phyloP scores from a whole-genome alignment of 768 basidiomycete species.

The Lactarius deliciosus region DNA sequence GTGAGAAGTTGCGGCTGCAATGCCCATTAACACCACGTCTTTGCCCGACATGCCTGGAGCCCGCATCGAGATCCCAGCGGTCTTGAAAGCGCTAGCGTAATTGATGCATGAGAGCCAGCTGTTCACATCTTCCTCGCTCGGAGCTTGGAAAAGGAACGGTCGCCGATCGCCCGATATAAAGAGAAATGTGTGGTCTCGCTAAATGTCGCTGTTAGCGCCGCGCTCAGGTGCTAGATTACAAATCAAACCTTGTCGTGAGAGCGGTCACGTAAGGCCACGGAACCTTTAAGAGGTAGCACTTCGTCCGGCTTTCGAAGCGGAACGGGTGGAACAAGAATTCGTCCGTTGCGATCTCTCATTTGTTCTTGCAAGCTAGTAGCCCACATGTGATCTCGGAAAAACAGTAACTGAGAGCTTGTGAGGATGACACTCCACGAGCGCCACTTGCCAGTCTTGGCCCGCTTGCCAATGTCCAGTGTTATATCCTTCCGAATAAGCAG shows the following conservation, averaged over 20 bases:
- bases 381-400: conserved; percentile 77
- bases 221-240: background rate
- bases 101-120: conserved; percentile 92
- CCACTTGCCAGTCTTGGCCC: conserved; percentile 82
- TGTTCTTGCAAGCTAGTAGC: conserved; percentile 47
- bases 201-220: background rate
- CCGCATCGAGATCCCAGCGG: conserved; percentile 79
- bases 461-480: conserved; percentile 70
- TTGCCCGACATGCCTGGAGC: conserved; percentile 63
- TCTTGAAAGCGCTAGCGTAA: conserved; percentile 91
- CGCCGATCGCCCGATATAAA: conserved; percentile 75
- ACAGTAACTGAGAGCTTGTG: conserved; percentile 86
- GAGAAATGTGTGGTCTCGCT: conserved; percentile 60
- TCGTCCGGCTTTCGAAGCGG: conserved; percentile 78
- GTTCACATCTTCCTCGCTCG: conserved; percentile 69
- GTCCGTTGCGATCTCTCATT: conserved; percentile 39
- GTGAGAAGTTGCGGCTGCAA: conserved; percentile 84
- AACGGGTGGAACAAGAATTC: conserved; percentile 41
- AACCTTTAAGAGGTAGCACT: conserved; percentile 70
- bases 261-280: conserved; percentile 77
- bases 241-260: conserved; percentile 70
- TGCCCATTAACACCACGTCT: conserved; percentile 75
- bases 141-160: conserved; percentile 77
- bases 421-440: conserved; percentile 79
- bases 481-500: conserved; percentile 83